These are phyloP conservation scores for Xylaria sp. DNA, from an alignment of 2,329 filamentous ascomycete genomes.

Conservation along the genomic window DNA sequence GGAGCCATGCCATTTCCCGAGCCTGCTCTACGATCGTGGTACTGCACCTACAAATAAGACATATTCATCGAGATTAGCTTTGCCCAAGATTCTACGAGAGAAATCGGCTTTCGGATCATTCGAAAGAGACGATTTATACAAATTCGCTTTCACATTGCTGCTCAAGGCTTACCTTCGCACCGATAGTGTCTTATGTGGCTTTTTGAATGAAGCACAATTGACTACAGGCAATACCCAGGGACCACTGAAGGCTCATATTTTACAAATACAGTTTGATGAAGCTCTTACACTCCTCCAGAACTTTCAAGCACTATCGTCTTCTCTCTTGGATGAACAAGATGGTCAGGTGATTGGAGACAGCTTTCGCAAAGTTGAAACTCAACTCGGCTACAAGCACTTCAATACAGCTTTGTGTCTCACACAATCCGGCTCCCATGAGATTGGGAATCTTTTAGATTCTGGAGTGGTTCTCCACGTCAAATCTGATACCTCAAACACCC, in stretches of 20 bases:
- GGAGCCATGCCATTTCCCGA: constrained; percentile 14
- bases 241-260: neutral
- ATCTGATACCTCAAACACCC: neutral
- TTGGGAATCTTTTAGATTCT: constrained; percentile 5
- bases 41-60: constrained; percentile 4
- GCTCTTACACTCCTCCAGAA: constrained; percentile 6
- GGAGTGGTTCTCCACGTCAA: neutral
- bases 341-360: constrained; percentile 1
- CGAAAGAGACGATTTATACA: constrained; percentile 6
- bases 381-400: constrained; percentile 8
- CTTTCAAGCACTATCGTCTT: constrained; percentile 7
- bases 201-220: constrained; percentile 10
- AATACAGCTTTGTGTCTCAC: constrained; percentile 13
- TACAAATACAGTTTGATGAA: neutral
- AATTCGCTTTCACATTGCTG: constrained; percentile 9
- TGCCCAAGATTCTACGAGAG: constrained; percentile 1
- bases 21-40: constrained; percentile 12
- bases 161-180: constrained; percentile 14
- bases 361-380: constrained; percentile 4
- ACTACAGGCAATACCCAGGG: neutral
- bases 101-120: neutral
- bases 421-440: neutral
- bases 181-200: constrained; percentile 11
- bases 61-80: neutral
- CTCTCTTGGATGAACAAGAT: constrained; percentile 2